phyloP scores from a whole-genome alignment of 805 yeast genomes.

The Zygosaccharomyces kombuchaensis region DNA sequence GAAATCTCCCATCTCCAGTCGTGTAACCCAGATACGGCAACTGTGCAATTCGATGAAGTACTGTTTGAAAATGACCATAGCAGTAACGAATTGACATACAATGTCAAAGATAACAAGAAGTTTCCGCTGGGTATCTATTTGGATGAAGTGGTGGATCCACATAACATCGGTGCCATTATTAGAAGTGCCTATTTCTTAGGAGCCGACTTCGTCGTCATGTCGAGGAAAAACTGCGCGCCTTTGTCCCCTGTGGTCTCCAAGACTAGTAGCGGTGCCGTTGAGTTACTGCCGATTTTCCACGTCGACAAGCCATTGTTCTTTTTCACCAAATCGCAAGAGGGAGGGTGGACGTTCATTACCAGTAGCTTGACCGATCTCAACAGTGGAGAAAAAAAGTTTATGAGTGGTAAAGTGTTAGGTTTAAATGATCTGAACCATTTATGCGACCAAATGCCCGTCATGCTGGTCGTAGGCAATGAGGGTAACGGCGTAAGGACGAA shows the following conservation, averaged over 20 bases:
- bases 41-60: conserved; percentile 22
- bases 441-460: conserved; percentile 49
- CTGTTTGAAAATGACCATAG: conserved; percentile 21
- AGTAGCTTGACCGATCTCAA: conserved; percentile 44
- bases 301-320: conserved; percentile 57
- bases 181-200: conserved; percentile 80
- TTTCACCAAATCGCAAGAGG: conserved; percentile 48
- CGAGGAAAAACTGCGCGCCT: conserved; percentile 67
- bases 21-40: conserved; percentile 19
- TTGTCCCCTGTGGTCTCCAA: conserved; percentile 75
- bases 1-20: conserved; percentile 33
- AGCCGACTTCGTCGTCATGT: conserved; percentile 69
- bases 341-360: conserved; percentile 71
- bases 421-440: conserved; percentile 43
- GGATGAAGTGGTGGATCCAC: conserved; percentile 83
- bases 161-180: conserved; percentile 78
- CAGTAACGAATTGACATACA: conserved; percentile 28
- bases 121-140: conserved; percentile 69
- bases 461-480: conserved; percentile 81
- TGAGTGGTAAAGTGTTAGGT: conserved; percentile 37
- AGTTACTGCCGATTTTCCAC: conserved; percentile 58
- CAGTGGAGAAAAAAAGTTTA: conserved; percentile 32
- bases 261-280: conserved; percentile 82
- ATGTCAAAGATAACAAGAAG: conserved; percentile 25
- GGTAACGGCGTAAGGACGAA: conserved; percentile 76